Percentiles rank a stretch among this genome's conserved stretches.
Conservation (phyloP, 495 filamentous ascomycete genomes). For the Aspergillus cavernicola region DNA sequence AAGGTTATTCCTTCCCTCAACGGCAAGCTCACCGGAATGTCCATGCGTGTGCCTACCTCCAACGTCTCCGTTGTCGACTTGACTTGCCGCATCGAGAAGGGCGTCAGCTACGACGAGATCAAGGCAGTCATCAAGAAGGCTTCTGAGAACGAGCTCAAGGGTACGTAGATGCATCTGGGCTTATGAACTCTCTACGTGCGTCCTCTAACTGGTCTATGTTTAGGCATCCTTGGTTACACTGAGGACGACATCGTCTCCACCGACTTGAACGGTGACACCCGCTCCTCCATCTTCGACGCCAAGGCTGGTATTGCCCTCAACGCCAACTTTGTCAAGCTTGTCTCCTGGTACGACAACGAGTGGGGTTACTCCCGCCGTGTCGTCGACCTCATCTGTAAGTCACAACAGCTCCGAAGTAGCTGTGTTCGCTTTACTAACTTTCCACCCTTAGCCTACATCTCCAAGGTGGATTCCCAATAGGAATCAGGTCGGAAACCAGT, state of each 20-base stretch:
- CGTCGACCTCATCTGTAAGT: constrained; percentile 77
- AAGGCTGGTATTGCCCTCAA: constrained; percentile 99
- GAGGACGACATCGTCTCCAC: constrained; percentile 96
- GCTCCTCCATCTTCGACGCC: constrained; percentile 98
- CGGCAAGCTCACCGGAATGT: constrained; percentile 99
- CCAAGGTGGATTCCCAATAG: constrained; percentile 72
- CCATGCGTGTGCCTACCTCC: constrained; percentile 96
- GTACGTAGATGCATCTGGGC: constrained; percentile 42
- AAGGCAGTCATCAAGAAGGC: constrained; percentile 89
- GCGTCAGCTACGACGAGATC: constrained; percentile 86
- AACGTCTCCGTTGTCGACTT: constrained; percentile 99
- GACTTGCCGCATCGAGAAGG: constrained; percentile 90
- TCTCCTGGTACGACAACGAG: constrained; percentile 97
- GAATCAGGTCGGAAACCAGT: constrained; percentile 36
- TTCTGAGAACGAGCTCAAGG: constrained; percentile 78
- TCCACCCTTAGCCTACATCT: constrained; percentile 65
- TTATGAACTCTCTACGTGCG: background rate
- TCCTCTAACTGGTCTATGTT: constrained; percentile 25
- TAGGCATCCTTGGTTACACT: constrained; percentile 87
- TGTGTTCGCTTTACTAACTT: constrained; percentile 11
- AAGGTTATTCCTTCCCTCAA: constrained; percentile 97
- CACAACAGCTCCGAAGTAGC: background rate
- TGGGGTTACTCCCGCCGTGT: constrained; percentile 99
- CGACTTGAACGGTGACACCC: constrained; percentile 85
- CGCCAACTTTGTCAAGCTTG: constrained; percentile 96